Conservation (phyloP, 495 filamentous ascomycete genomes). For the Massariosphaeria phaeospora region DNA sequence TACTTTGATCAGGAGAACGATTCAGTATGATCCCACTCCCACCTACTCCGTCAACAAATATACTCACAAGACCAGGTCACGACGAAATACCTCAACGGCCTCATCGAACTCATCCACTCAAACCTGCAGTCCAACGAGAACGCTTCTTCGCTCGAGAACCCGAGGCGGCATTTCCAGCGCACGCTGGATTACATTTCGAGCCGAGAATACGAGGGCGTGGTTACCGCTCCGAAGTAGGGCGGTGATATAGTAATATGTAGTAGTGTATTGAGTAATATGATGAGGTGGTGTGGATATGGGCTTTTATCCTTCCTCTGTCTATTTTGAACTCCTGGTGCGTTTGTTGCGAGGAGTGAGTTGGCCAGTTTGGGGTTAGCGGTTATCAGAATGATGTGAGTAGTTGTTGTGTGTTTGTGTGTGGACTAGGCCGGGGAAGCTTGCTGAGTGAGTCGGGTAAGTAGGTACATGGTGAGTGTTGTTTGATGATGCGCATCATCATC, state of each 20-base stretch:
- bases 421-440: too few relatives aligned
- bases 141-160: constrained; percentile 71
- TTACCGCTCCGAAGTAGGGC: constrained; percentile 62
- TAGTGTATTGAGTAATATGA: too few relatives aligned
- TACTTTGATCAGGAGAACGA: constrained; percentile 99
- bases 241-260: background rate
- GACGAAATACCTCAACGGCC: constrained; percentile 94
- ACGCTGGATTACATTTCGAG: constrained; percentile 89
- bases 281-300: too few relatives aligned
- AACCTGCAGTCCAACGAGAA: constrained; percentile 86
- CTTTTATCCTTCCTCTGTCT: too few relatives aligned
- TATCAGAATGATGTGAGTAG: too few relatives aligned
- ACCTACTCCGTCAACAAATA: background rate
- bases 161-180: constrained; percentile 85
- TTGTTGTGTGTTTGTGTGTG: too few relatives aligned
- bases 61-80: constrained; percentile 59
- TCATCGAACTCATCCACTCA: constrained; percentile 96
- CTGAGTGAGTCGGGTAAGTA: too few relatives aligned
- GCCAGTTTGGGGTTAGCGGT: too few relatives aligned
- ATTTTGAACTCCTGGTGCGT: too few relatives aligned
- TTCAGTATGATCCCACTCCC: constrained; percentile 57
- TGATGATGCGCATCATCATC: too few relatives aligned
- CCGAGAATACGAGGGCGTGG: constrained; percentile 87
- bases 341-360: too few relatives aligned
- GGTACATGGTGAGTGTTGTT: too few relatives aligned